Evolutionary conservation across 768 basidiomycete genomes (phyloP).

Genomic region (Suillus luteus): DNA sequence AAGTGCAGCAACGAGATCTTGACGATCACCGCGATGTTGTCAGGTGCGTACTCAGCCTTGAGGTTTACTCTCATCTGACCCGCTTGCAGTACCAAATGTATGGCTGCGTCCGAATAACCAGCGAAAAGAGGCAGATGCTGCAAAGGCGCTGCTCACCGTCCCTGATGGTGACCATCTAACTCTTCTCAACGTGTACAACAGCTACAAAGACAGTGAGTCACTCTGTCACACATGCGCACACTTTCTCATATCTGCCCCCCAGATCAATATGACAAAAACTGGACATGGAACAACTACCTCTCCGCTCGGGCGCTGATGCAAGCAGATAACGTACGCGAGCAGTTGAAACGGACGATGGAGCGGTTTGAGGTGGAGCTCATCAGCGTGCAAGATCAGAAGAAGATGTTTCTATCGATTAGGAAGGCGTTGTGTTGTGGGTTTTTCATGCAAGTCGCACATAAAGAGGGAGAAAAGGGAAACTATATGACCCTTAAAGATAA

Average conservation of each 20-base stretch:
- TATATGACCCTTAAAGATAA: constrained; percentile 96
- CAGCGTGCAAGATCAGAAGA: constrained; percentile 66
- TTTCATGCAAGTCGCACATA: constrained; percentile 98
- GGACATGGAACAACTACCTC: constrained; percentile 92
- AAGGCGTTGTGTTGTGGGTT: constrained; percentile 88
- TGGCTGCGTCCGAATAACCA: constrained; percentile 90
- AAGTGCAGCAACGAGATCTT: constrained; percentile 95
- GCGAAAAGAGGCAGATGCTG: constrained; percentile 88
- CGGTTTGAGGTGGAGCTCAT: constrained; percentile 79
- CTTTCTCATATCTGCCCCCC: constrained; percentile 5
- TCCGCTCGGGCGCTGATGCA: constrained; percentile 81
- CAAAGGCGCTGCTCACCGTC: constrained; percentile 84
- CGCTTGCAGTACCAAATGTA: constrained; percentile 67
- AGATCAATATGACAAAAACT: constrained; percentile 81
- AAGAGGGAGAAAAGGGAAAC: constrained; percentile 85
- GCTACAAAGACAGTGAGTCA: constrained; percentile 75
- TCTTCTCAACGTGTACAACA: constrained; percentile 92
- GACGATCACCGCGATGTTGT: constrained; percentile 95
- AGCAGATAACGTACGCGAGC: constrained; percentile 91
- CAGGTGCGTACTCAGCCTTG: constrained; percentile 47
- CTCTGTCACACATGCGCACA: background rate
- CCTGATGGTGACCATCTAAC: constrained; percentile 96
- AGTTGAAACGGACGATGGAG: constrained; percentile 91
- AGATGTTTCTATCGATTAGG: constrained; percentile 73
- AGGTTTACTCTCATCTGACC: constrained; percentile 6